Evolutionary conservation across 2,329 filamentous ascomycete genomes (phyloP).

Genomic region (Lachnellula arida): DNA sequence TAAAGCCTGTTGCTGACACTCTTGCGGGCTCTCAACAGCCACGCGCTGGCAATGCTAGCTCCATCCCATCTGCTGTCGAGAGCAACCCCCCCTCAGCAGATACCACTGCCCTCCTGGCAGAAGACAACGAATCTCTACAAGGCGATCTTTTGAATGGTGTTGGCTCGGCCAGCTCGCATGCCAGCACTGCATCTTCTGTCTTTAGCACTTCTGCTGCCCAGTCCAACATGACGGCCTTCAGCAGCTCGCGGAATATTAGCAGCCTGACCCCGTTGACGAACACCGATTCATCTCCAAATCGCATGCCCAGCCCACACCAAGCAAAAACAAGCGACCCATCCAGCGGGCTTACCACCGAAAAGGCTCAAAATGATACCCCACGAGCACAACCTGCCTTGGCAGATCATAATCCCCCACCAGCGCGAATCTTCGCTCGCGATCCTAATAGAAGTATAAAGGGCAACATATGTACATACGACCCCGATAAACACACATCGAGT

Average conservation of each 20-base stretch:
- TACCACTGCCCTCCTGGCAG: constrained; percentile 27
- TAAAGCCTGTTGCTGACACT: constrained; percentile 31
- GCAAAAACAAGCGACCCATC: constrained; percentile 30
- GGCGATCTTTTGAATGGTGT: constrained; percentile 67
- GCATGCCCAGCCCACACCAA: constrained; percentile 49
- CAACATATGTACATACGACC: constrained; percentile 58
- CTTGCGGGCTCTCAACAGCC: constrained; percentile 9
- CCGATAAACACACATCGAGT: constrained; percentile 40
- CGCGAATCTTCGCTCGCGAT: constrained; percentile 50
- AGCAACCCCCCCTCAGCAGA: constrained; percentile 9
- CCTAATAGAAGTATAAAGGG: constrained; percentile 49
- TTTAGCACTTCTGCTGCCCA: constrained; percentile 47
- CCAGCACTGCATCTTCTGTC: constrained; percentile 66
- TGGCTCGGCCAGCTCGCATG: constrained; percentile 67
- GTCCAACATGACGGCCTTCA: constrained; percentile 23
- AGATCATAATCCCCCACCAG: constrained; percentile 17
- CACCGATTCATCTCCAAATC: constrained; percentile 60
- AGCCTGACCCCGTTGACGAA: constrained; percentile 63
- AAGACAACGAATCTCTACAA: constrained; percentile 55
- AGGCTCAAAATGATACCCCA: constrained; percentile 28
- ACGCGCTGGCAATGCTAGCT: constrained; percentile 29
- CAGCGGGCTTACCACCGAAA: constrained; percentile 29
- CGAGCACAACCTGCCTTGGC: constrained; percentile 19
- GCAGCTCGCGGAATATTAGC: constrained; percentile 32
- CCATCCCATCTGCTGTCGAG: constrained; percentile 9